Evolutionary conservation across 768 basidiomycete species (phyloP).

Genomic region (Termitomyces sp.): DNA sequence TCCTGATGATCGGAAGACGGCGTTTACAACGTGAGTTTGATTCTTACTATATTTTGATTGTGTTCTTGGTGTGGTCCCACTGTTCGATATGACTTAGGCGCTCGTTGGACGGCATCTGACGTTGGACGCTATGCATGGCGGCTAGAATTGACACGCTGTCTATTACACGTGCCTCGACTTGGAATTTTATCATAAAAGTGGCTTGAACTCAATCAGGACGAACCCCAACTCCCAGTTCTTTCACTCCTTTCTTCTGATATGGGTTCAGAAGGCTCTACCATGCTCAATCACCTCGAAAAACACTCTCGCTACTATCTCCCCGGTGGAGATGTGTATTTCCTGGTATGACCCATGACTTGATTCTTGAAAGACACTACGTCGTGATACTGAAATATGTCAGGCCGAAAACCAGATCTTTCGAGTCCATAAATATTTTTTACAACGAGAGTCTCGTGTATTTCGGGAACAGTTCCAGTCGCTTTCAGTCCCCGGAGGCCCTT

Average conservation of each 20-base stretch:
- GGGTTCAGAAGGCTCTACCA: neutral
- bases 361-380: neutral
- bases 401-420: slow-evolving; percentile 52
- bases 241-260: neutral
- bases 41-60: neutral
- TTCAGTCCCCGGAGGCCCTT: slow-evolving; percentile 21
- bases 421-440: slow-evolving; percentile 60
- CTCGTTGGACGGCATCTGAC: neutral
- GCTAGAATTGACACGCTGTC: neutral
- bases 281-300: slow-evolving; percentile 9
- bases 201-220: neutral
- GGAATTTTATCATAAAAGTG: neutral
- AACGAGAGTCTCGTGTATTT: slow-evolving; percentile 55
- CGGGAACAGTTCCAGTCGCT: slow-evolving; percentile 24
- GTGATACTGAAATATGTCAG: slow-evolving; percentile 25
- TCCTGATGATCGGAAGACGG: neutral
- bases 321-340: slow-evolving; percentile 49
- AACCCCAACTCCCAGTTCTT: neutral
- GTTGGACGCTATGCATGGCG: neutral
- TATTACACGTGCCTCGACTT: neutral
- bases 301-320: slow-evolving; percentile 45
- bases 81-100: neutral
- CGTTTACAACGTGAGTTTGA: neutral
- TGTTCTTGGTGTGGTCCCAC: neutral
- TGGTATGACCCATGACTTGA: slow-evolving; percentile 32